phyloP scores from a whole-genome alignment of 129 eudicot species.

The Tagetes erecta region DNA sequence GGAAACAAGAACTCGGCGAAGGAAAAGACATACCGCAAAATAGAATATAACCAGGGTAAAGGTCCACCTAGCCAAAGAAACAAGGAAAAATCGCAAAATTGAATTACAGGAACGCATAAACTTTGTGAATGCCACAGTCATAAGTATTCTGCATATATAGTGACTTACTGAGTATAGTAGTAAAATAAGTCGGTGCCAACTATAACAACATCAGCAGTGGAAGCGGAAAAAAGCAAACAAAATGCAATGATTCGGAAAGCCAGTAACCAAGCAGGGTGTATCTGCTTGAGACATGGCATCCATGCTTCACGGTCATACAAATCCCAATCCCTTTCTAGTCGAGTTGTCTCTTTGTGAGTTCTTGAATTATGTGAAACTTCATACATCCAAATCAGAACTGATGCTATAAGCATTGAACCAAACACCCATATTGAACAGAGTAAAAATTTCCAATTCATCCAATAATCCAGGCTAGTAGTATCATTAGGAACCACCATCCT shows the following conservation, averaged over 20 bases:
- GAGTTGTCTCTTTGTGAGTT: conserved; percentile 41
- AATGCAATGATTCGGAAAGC: conserved; percentile 69
- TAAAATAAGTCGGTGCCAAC: conserved; percentile 57
- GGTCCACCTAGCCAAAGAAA: conserved; percentile 78
- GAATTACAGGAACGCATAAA: conserved; percentile 21
- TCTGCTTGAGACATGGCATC: conserved; percentile 76
- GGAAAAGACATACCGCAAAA: conserved; percentile 67
- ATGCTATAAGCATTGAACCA: conserved; percentile 47
- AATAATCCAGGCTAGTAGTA: conserved; percentile 65
- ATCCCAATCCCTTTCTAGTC: conserved; percentile 38
- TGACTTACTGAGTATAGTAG: conserved; percentile 88
- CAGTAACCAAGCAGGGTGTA: conserved; percentile 69
- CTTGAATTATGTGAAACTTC: conserved; percentile 40
- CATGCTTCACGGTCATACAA: conserved; percentile 65
- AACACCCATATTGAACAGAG: conserved; percentile 67
- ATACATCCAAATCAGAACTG: conserved; percentile 53
- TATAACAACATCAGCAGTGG: conserved; percentile 51
- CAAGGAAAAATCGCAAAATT: conserved; percentile 27
- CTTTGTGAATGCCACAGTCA: conserved; percentile 4
- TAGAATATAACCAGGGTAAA: conserved; percentile 69
- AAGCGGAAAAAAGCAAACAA: conserved; percentile 48
- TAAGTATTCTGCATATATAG: not conserved
- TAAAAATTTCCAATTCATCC: conserved; percentile 87
- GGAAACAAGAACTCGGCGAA: not conserved
- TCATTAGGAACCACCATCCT: conserved; percentile 62